A percentile compares a stretch with the other conserved stretches of the same genome.
Conservation (phyloP, 805 yeast genomes). For the Teunomyces panamensis region DNA sequence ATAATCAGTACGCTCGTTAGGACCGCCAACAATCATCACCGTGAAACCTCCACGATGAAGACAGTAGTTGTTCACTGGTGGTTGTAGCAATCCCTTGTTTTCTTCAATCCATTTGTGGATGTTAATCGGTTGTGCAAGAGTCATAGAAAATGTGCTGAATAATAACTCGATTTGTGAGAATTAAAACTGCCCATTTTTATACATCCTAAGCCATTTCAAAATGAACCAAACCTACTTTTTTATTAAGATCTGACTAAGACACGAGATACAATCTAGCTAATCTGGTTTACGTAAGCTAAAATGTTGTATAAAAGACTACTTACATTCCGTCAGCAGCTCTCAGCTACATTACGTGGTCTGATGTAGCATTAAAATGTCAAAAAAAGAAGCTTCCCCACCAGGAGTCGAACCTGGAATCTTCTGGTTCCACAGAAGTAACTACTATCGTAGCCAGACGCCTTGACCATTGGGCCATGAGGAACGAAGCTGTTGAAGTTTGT, state of each 20-base stretch:
- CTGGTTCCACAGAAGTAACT: slow-evolving; percentile 48
- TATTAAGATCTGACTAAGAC: too few species aligned
- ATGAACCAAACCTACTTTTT: neutral
- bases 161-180: neutral
- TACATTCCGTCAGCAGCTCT: neutral
- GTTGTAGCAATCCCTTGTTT: slow-evolving; percentile 71
- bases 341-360: too few species aligned
- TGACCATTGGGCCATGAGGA: slow-evolving; percentile 77
- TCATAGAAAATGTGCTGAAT: slow-evolving; percentile 28
- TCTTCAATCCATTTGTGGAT: slow-evolving; percentile 78
- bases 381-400: slow-evolving; percentile 47
- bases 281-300: too few species aligned
- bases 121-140: slow-evolving; percentile 64
- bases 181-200: neutral
- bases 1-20: slow-evolving; percentile 89
- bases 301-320: too few species aligned
- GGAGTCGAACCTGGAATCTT: slow-evolving; percentile 53
- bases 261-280: too few species aligned
- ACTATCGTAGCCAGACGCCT: slow-evolving; percentile 71
- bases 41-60: slow-evolving; percentile 90
- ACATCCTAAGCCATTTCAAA: neutral
- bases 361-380: neutral
- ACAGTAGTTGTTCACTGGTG: slow-evolving; percentile 91
- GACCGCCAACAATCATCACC: slow-evolving; percentile 95
- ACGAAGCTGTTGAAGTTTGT: slow-evolving; percentile 33